Evolutionary conservation across 225 moss, liverwort and hornwort species (phyloP), one percentile per base, ranked within the genome.

Genomic region (Sphagnum tenellum): DNA sequence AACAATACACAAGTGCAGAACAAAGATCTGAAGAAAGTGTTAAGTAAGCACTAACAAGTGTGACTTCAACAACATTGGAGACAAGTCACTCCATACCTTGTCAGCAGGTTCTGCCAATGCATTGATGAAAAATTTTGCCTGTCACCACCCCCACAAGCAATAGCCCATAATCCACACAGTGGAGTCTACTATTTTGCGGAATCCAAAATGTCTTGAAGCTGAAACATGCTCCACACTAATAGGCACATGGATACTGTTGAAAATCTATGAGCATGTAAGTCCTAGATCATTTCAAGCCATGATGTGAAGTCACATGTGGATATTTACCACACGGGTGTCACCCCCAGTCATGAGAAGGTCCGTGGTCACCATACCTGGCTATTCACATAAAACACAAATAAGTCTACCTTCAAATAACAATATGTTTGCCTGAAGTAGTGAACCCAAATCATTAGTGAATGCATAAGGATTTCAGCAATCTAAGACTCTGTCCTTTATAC

Each of bases 331-430:
- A 47, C 87, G 83, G 9, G 93, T 76, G 62, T 81, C 92, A 72
- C 73, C 75, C 52, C 98, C 98, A 47, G 90, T 84, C 98, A 98
- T 90, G 49, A 98, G 86, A 72, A 98, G 89, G 68, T 90, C 90
- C 50, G 98, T 98, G 44, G 98, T 93, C 75, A 98, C 98, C 98
- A 98, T 93, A 63, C 98, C 93, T 62, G 98, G 98, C 96, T 98
- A 82, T 78, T 61, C 61, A 70, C 65, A 55, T 57, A 66, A 79
- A 72, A 55, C 29, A 46, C 57, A 11, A 47, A 45, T 44, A 2
- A 4, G 59, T 12, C 12, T 47, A 61, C 14, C 14, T 44, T 45
- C 51, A 54, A 12, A 53, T 65, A 5, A 70, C 51, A 47, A 12
- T 12, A 67, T 50, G 59, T 46, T 7, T 7, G 5, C 4, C 5